Percentiles rank a stretch among this genome's conserved stretches.
phyloP scores from a whole-genome alignment of 495 filamentous ascomycete species.

The Trichocladium uniseriatum region DNA sequence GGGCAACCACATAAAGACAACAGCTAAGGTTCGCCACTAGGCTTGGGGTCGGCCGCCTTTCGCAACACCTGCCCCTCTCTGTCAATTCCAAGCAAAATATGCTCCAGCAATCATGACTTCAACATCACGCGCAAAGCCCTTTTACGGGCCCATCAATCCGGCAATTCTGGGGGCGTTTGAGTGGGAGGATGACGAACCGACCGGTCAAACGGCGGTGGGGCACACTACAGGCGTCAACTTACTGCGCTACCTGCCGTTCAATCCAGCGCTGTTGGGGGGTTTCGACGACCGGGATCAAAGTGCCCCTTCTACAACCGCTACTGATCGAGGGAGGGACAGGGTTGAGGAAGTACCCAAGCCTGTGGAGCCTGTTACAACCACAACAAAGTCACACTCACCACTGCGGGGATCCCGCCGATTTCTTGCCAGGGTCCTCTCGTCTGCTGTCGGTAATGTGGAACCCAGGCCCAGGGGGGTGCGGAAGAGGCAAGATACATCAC shows the following conservation, averaged over 20 bases:
- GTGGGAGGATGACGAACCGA: neutral
- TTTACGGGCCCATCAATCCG: slow-evolving; percentile 10
- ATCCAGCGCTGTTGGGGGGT: neutral
- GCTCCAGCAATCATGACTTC: neutral
- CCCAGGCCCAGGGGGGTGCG: no score
- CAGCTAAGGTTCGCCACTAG: no score
- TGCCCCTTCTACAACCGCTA: neutral
- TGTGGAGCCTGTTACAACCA: no score
- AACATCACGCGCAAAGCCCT: neutral
- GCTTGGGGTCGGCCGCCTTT: no score
- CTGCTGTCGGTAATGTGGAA: no score
- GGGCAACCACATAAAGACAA: neutral
- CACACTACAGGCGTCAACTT: neutral
- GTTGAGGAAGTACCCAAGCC: no score
- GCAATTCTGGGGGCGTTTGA: slow-evolving; percentile 6
- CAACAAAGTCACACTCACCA: no score
- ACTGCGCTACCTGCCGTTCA: neutral
- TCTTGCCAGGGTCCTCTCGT: no score
- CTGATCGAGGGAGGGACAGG: neutral
- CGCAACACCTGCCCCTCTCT: no score
- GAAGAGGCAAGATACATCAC: no score
- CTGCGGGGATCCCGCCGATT: no score
- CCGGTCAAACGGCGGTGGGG: neutral
- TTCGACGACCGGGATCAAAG: neutral
- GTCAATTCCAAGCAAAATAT: no score